These are phyloP conservation scores for Fusarium floridanum DNA, from an alignment of 2,329 filamentous ascomycete species.

Conservation along the genomic window DNA sequence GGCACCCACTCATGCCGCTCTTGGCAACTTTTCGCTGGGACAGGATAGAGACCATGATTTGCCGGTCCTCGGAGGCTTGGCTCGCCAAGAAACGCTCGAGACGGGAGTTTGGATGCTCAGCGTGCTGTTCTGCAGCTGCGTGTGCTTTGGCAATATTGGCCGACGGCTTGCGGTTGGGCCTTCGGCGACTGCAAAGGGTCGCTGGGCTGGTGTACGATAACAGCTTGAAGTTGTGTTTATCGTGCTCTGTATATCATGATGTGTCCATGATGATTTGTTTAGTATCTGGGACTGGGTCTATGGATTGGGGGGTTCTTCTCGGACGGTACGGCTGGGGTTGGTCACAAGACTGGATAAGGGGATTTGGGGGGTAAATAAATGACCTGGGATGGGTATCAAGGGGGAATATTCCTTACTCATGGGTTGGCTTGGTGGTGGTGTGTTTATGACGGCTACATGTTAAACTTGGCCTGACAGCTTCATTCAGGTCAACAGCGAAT, in stretches of 20 bases:
- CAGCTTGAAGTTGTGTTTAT: background rate
- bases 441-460: conserved; percentile 15
- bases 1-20: conserved; percentile 63
- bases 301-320: background rate
- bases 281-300: conserved; percentile 3
- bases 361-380: background rate
- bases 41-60: conserved; percentile 22
- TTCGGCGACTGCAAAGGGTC: conserved; percentile 56
- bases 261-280: conserved; percentile 16
- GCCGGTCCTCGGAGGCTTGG: conserved; percentile 62
- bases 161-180: conserved; percentile 75
- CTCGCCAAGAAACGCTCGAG: conserved; percentile 74
- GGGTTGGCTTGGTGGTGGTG: conserved; percentile 1
- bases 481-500: background rate
- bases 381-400: background rate
- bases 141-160: conserved; percentile 97
- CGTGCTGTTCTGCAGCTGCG: conserved; percentile 92
- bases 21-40: conserved; percentile 35
- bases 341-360: conserved; percentile 16
- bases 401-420: background rate
- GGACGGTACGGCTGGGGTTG: conserved; percentile 4
- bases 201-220: conserved; percentile 61
- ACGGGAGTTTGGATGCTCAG: conserved; percentile 91
- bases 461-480: background rate
- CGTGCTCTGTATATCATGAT: conserved; percentile 13